Evolutionary conservation across 495 filamentous ascomycete species (phyloP), one percentile per base, ranked within the genome.

Genomic region (Penicillium macrosclerotiorum): DNA sequence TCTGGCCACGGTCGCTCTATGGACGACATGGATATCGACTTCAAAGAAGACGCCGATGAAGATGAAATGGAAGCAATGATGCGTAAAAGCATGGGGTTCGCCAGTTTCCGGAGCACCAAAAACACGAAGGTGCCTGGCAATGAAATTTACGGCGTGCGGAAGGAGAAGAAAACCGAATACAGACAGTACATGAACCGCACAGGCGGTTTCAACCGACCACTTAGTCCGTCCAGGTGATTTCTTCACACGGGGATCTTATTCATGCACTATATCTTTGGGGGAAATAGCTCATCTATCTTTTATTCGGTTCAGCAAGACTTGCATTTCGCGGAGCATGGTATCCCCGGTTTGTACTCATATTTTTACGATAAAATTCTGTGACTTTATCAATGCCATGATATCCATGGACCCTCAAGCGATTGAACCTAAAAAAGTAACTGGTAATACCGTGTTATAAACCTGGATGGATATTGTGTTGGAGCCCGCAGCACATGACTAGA

Each of bases 171-270:
- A 77, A 88, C 85, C 5, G 82, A 94, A 76, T 96, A 96, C 60
- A 76, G 93, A 60, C 93, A 98, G 79, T 98, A 98, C 64, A 98
- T 98, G 93, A 98, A 98, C 65, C 85, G 93, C 43, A 69, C 82
- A n/a, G 92, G 92, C 34, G 93, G 93, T 32, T 98, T 98, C 76
- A 98, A 98, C 67, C 74, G 93, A 57, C 90, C 93, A 30, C 77
- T 98, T 49, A 82, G 78, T 61, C 82, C 82, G n/a, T 65, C 67
- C 36, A 63, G 70, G 43, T 64, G 52, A 62, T 49, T 41, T 14
- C 2, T 19, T 20, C 19, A 19, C 38, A 41, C 11, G 6, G 1
- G 8, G 20, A 17, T 45, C 11, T 20, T 20, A 23, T 42, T 34
- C 34, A n/a, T 37, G 13, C 22, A 26, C 31, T 29, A 22, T 18